Evolutionary conservation across 345 rosid species (phyloP).

Genomic region (Pistacia integerrima): DNA sequence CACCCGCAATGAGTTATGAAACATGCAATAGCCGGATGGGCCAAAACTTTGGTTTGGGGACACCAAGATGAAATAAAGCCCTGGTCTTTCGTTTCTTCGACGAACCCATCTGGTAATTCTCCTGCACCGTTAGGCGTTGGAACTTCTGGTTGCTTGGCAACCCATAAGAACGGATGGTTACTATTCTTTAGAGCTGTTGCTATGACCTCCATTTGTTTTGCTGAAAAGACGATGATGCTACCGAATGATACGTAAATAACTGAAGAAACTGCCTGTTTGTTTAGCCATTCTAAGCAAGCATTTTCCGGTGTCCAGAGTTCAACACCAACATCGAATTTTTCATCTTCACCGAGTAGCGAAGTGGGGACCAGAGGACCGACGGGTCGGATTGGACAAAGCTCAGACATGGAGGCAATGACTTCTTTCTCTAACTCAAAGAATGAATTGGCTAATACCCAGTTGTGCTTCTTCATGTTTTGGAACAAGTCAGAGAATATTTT

Average conservation of each 20-base stretch:
- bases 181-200: conserved; percentile 38
- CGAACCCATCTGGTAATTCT: conserved; percentile 33
- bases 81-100: conserved; percentile 34
- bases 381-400: conserved; percentile 41
- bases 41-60: conserved; percentile 47
- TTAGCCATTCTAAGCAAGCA: conserved; percentile 48
- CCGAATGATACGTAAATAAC: conserved; percentile 60
- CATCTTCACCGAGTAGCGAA: conserved; percentile 32
- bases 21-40: conserved; percentile 41
- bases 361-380: conserved; percentile 56
- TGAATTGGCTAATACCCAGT: conserved; percentile 51
- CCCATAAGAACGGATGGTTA: conserved; percentile 48
- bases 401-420: conserved; percentile 32
- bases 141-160: conserved; percentile 33
- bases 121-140: conserved; percentile 22
- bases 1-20: conserved; percentile 65
- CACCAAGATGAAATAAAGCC: conserved; percentile 53
- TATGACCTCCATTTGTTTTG: conserved; percentile 35
- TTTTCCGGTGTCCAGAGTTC: conserved; percentile 46
- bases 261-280: conserved; percentile 27
- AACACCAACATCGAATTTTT: conserved; percentile 25
- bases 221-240: conserved; percentile 34
- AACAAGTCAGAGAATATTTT: conserved; percentile 26
- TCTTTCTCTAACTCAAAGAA: conserved; percentile 50
- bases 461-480: conserved; percentile 31